These are phyloP conservation scores for Kurtzmaniella fragi DNA, from an alignment of 805 yeast species.

Conservation along the genomic window DNA sequence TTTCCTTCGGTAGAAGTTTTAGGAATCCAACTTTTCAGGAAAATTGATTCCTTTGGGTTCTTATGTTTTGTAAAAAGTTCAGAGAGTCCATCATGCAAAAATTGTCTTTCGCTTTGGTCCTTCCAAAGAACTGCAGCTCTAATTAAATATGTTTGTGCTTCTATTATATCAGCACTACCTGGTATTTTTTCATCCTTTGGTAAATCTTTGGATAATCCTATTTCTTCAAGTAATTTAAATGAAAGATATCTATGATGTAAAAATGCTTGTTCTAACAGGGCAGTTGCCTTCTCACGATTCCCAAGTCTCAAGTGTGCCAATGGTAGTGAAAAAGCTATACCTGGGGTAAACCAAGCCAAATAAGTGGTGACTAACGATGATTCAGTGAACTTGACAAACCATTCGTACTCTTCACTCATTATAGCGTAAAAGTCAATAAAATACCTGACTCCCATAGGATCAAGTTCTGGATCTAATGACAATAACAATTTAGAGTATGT, in stretches of 20 bases:
- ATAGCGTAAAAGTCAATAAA: slow-evolving; percentile 78
- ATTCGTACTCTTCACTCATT: slow-evolving; percentile 58
- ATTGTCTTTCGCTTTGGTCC: slow-evolving; percentile 39
- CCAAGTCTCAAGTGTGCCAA: slow-evolving; percentile 52
- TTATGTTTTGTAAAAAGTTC: slow-evolving; percentile 11
- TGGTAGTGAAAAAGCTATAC: slow-evolving; percentile 60
- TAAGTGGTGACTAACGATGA: slow-evolving; percentile 57
- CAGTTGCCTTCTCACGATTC: slow-evolving; percentile 40
- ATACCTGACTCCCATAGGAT: slow-evolving; percentile 79
- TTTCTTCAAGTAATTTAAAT: slow-evolving; percentile 39
- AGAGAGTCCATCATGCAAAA: slow-evolving; percentile 41
- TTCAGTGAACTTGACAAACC: slow-evolving; percentile 50
- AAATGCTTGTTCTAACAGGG: slow-evolving; percentile 47
- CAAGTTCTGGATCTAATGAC: slow-evolving; percentile 69
- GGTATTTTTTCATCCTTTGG: slow-evolving; percentile 16
- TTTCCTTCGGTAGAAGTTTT: slow-evolving; percentile 3
- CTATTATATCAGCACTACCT: slow-evolving; percentile 18
- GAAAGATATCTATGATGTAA: slow-evolving; percentile 55
- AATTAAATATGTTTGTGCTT: slow-evolving; percentile 54
- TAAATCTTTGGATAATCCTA: slow-evolving; percentile 31
- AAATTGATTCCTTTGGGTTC: not conserved
- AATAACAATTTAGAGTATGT: slow-evolving; percentile 67
- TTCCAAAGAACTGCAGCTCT: slow-evolving; percentile 56
- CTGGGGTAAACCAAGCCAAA: slow-evolving; percentile 66
- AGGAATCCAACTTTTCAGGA: not conserved